Evolutionary conservation across 169 alveolate species (phyloP).

Genomic region (Cystoisospora suis): DNA sequence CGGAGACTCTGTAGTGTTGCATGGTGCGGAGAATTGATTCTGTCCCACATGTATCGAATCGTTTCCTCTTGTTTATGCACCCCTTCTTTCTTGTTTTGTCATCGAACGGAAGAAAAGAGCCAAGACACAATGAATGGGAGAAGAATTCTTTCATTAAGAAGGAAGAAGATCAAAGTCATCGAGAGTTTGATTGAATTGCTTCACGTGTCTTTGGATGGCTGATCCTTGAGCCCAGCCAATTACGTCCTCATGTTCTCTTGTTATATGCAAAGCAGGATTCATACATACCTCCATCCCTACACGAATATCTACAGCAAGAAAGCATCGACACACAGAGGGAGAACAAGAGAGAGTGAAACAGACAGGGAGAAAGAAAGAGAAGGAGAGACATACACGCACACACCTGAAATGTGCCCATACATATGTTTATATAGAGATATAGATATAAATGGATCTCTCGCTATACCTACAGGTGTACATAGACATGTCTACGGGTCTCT

Average conservation of each 20-base stretch:
- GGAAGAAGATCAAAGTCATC: constrained; percentile 89
- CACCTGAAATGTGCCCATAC: not conserved
- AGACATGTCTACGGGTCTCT: not conserved
- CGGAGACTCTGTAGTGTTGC: no score
- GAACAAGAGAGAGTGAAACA: not conserved
- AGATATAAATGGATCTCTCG: not conserved
- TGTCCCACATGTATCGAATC: no score
- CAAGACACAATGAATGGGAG: no score
- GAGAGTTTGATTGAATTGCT: constrained; percentile 83
- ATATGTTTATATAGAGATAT: not conserved
- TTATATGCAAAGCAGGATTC: constrained; percentile 95
- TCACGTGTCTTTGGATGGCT: constrained; percentile 84
- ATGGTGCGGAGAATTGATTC: no score
- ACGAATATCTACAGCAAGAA: constrained; percentile 25
- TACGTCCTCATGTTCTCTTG: constrained; percentile 95
- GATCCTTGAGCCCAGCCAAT: constrained; percentile 97
- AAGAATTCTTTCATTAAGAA: no score
- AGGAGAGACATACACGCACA: not conserved
- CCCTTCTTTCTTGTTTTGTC: no score
- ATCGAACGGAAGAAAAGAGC: no score
- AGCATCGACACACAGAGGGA: not conserved
- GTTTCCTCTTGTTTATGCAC: no score
- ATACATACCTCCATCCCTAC: constrained; percentile 95
- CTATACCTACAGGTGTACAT: not conserved
- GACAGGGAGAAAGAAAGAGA: not conserved